A percentile compares a stretch with the other conserved stretches of the same genome.
These are phyloP conservation scores for Pythium brassicae DNA, from an alignment of 352 stramenopile species.

Conservation along the genomic window DNA sequence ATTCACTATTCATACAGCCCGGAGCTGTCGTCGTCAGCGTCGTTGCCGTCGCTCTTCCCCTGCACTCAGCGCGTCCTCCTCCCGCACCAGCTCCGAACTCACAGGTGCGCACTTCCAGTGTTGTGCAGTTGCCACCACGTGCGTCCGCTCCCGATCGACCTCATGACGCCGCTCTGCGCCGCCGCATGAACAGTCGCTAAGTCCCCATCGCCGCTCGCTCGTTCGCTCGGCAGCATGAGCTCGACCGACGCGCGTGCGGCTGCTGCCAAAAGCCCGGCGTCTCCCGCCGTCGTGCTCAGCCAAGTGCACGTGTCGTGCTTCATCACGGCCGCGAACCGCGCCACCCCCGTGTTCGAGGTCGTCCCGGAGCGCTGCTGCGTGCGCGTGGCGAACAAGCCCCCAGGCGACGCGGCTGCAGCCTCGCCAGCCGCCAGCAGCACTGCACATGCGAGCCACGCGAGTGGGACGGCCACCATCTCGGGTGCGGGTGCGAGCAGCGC, in stretches of 20 bases:
- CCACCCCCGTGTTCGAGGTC: slow-evolving; percentile 57
- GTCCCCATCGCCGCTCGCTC: too few relatives aligned
- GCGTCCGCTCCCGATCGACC: too few relatives aligned
- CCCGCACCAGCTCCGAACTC: too few relatives aligned
- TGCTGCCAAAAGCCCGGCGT: slow-evolving; percentile 1
- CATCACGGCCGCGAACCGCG: slow-evolving; percentile 64
- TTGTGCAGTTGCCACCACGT: too few relatives aligned
- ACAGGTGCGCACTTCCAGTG: too few relatives aligned
- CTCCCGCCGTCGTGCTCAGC: slow-evolving; percentile 20
- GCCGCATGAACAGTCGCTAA: too few relatives aligned
- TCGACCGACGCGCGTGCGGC: neutral
- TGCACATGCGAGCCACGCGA: neutral
- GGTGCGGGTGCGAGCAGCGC: neutral
- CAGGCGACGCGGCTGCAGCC: slow-evolving; percentile 10
- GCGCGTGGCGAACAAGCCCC: slow-evolving; percentile 34
- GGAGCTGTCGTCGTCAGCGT: too few relatives aligned
- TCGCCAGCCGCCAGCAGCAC: neutral
- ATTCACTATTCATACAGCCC: too few relatives aligned
- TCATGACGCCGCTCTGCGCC: too few relatives aligned
- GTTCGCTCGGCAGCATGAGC: neutral
- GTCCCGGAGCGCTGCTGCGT: slow-evolving; percentile 37
- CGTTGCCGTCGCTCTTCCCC: too few relatives aligned
- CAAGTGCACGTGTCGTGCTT: slow-evolving; percentile 67
- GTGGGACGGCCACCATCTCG: neutral
- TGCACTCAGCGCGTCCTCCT: too few relatives aligned